Evolutionary conservation across 306 rosid genomes (phyloP), one percentile per base, ranked within the genome.

Genomic region (Vigna trinervia): DNA sequence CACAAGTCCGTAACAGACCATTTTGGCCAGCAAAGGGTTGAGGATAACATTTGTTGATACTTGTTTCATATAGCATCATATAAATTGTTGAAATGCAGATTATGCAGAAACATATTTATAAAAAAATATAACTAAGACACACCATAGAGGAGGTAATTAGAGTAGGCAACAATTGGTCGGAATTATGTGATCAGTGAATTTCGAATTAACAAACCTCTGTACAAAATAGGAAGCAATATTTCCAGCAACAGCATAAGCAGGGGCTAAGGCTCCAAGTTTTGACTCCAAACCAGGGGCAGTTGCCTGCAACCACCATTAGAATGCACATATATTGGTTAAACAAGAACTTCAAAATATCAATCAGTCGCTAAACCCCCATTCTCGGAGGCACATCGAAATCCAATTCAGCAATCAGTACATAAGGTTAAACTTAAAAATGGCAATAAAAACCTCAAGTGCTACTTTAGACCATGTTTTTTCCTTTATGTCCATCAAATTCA

Each of bases 401-500:
- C 38, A 28, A 57, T 69, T 69, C 66, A 48, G 47, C 57, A 52
- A 13, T 47, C 57, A 52, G 6, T 48, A 76, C 62, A 50, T 47
- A 47, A 56, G 66, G 6, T 28, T 28, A 59, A 57, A 48, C 13
- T 14, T 3, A 39, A 64, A 13, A 36, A 38, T 4, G 68, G 70
- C 50, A 74, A 5, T 8, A 72, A 77, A 43, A 78, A 95, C 97
- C 99, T 95, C 92, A 71, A 95, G 88, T 56, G 86, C 90, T 20
- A 36, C 68, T 58, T 82, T 83, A 73, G 90, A 89, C 99, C 99
- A 95, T 8, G 86, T 63, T 82, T 91, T 87, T 83, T 80, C 74
- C 84, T 80, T 85, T 17, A 95, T 69, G 68, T 95, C 97, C 99
- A 95, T 95, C 81, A 95, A 88, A 84, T 95, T 95, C 99, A 95